phyloP scores from a whole-genome alignment of 768 basidiomycete species.

The Trametes cubensis region DNA sequence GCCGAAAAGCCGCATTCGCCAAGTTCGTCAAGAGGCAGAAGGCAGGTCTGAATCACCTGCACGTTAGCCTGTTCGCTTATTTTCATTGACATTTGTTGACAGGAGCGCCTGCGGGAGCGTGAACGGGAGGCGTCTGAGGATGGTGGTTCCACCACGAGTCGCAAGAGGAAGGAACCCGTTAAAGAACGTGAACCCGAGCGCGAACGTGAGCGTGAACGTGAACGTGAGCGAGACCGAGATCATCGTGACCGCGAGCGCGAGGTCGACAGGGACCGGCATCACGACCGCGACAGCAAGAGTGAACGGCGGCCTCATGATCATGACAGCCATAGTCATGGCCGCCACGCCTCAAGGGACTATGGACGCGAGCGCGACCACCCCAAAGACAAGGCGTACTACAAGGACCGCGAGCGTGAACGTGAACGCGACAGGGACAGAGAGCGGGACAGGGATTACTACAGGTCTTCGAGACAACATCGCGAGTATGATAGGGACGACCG shows the following conservation, averaged over 20 bases:
- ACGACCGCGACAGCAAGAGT: slow-evolving; percentile 44
- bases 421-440: slow-evolving; percentile 40
- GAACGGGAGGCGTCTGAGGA: slow-evolving; percentile 69
- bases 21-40: slow-evolving; percentile 93
- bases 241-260: slow-evolving; percentile 29
- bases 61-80: slow-evolving; percentile 11
- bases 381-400: slow-evolving; percentile 43
- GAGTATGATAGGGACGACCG: slow-evolving; percentile 61
- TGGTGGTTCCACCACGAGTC: slow-evolving; percentile 76
- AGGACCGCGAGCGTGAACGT: slow-evolving; percentile 22
- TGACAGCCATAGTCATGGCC: slow-evolving; percentile 43
- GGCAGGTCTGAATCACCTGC: slow-evolving; percentile 43
- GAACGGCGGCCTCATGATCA: slow-evolving; percentile 32
- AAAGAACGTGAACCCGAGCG: slow-evolving; percentile 41
- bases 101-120: slow-evolving; percentile 77
- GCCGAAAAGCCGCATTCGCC: slow-evolving; percentile 74
- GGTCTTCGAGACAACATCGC: slow-evolving; percentile 49
- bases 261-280: slow-evolving; percentile 41
- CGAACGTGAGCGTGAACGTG: slow-evolving; percentile 37
- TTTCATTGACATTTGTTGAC: background rate
- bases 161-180: slow-evolving; percentile 76
- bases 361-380: slow-evolving; percentile 41
- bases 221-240: slow-evolving; percentile 34
- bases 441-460: slow-evolving; percentile 40
- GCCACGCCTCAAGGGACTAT: slow-evolving; percentile 42